Base-by-base conservation (phyloP, 352 stramenopile species). In the Blastocystis sp. region DNA sequence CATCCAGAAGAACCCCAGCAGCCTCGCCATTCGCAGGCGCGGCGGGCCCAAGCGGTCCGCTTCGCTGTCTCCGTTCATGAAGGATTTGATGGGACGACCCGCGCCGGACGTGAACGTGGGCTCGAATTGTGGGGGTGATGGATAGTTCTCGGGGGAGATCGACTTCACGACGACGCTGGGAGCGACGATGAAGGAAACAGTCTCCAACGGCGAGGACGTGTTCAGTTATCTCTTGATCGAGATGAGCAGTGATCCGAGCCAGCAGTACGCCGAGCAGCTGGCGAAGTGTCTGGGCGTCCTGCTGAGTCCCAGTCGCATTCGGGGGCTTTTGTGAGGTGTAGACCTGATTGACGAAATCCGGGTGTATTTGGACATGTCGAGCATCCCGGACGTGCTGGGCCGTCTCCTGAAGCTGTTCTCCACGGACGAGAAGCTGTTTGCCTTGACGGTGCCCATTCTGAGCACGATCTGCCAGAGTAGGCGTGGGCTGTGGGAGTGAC, bases 401-500 rank as follows among this genome's bases (percentile, higher is more conserved):
- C 65, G 34, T 2, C 54, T 84, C 1, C 45, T 84, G 61, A 43
- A 40, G 24, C 17, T 43, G n/a, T 10, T 54, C 43, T 48, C 21
- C 6, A 48, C 34, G 28, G 74, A 84, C 10, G 40, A 57, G 45
- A 28, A 68, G 17, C 65, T 84, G 14, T 43, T 84, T 17, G 21
- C 45, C 65, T n/a, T 14, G 2, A 59, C 52, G 7, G 43, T 84
- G 9, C 45, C n/a, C 4, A 69, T 84, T n/a, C 28, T 84, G 24
- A 84, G 74, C 38, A 84, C 74, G 0, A 84, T 84, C 48, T 54
- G 54, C n/a, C 74, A 84, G 60, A 84, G 74, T 69, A 21, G 10
- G 11, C 3, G 6, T 64, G 38, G 2, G n/a, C 10, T 6, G 7
- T 2, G 0, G 28, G 6, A 6, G 52, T 79, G 1, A 79, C 6